These are phyloP conservation scores for Eucalyptus victrix DNA, from an alignment of 345 rosid genomes.

Conservation along the genomic window DNA sequence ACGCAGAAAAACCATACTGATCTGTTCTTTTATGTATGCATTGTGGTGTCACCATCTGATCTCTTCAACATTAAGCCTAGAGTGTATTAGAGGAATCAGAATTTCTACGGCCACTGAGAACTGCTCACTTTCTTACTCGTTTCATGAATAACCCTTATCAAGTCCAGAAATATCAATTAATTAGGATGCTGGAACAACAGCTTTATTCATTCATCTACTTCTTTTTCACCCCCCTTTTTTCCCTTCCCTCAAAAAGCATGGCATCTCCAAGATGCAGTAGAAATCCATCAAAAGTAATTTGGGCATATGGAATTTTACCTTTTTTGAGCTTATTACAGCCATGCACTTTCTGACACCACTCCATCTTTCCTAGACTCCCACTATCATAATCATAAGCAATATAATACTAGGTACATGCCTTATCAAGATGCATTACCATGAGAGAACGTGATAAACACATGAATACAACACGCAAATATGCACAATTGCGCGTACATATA, in stretches of 20 bases:
- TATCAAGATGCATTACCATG: not conserved
- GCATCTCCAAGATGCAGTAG: not conserved
- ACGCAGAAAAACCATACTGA: not conserved
- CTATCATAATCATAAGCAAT: not conserved
- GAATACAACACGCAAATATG: not conserved
- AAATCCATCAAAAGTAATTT: not conserved
- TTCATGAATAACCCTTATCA: not conserved
- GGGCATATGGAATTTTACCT: not conserved
- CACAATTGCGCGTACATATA: not conserved
- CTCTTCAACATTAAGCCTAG: not conserved
- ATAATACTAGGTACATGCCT: not conserved
- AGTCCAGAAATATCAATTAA: not conserved
- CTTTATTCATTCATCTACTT: not conserved
- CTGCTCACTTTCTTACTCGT: not conserved
- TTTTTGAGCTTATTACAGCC: not conserved
- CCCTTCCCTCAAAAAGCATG: not conserved
- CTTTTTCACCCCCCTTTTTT: not conserved
- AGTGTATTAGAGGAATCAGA: not conserved
- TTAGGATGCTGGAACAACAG: not conserved
- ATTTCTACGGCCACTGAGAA: not conserved
- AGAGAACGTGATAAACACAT: not conserved
- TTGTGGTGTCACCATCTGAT: not conserved
- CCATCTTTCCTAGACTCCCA: not conserved
- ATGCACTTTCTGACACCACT: not conserved
- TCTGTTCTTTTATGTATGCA: not conserved